phyloP scores from a whole-genome alignment of 352 stramenopile species.

The Pythium rishiriense region DNA sequence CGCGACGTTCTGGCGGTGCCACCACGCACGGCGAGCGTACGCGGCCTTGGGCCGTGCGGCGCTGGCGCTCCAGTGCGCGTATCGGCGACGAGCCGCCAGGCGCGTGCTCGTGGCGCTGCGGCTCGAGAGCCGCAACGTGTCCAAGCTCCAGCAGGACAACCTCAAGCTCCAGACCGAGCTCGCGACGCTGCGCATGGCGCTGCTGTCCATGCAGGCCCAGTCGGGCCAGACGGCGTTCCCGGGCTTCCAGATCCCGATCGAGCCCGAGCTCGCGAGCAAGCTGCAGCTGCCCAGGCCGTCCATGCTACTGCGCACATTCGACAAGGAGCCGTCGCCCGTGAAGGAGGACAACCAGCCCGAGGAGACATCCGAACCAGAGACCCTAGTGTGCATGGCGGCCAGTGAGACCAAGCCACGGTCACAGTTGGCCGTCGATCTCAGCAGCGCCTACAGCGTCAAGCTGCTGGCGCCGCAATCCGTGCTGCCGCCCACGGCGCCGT shows the following conservation, averaged over 20 bases:
- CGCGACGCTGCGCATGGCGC: slow-evolving; percentile 51
- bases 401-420: slow-evolving; percentile 9
- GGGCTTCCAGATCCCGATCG: slow-evolving; percentile 7
- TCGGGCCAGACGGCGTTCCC: background rate
- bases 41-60: slow-evolving; percentile 25
- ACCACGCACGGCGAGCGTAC: slow-evolving; percentile 35
- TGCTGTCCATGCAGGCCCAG: slow-evolving; percentile 44
- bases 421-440: slow-evolving; percentile 10
- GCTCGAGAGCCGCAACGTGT: slow-evolving; percentile 70
- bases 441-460: slow-evolving; percentile 9
- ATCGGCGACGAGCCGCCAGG: slow-evolving; percentile 43
- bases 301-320: slow-evolving; percentile 1
- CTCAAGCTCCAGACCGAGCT: slow-evolving; percentile 67
- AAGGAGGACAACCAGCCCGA: slow-evolving; percentile 1
- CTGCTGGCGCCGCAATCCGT: slow-evolving; percentile 19
- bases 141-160: slow-evolving; percentile 77
- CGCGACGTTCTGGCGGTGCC: slow-evolving; percentile 41
- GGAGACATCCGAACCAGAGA: background rate
- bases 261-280: background rate
- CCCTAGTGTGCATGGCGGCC: background rate
- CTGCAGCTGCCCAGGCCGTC: slow-evolving; percentile 8
- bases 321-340: background rate
- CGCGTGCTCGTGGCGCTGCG: slow-evolving; percentile 44
- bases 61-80: slow-evolving; percentile 57
- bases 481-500: background rate